Conservation (phyloP, 2,329 filamentous ascomycete species). For the Daldinia sp. region DNA sequence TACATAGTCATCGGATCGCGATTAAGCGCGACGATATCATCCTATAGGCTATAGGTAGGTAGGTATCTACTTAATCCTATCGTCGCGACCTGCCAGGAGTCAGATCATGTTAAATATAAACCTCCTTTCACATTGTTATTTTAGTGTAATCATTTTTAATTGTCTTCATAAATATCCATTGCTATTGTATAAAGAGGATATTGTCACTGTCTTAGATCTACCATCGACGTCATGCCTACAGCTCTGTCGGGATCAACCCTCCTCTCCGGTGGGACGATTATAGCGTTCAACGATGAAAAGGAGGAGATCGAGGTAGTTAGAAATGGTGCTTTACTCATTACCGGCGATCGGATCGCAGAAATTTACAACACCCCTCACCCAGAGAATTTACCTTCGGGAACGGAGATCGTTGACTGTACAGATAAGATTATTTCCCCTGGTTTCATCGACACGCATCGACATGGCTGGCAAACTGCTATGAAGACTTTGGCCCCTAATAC, state of each 20-base stretch:
- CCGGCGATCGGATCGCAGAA: conserved; percentile 46
- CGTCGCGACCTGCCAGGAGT: not conserved
- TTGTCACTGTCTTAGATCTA: not conserved
- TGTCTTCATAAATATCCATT: not conserved
- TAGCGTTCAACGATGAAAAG: conserved; percentile 41
- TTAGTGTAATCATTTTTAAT: too few relatives aligned
- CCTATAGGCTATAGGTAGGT: too few relatives aligned
- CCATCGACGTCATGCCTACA: conserved; percentile 5
- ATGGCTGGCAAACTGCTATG: conserved; percentile 64
- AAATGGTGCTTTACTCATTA: conserved; percentile 47
- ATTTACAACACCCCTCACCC: conserved; percentile 42
- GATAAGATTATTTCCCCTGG: conserved; percentile 63
- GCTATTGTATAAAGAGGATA: not conserved
- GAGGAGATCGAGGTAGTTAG: conserved; percentile 43
- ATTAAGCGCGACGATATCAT: not conserved
- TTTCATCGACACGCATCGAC: conserved; percentile 65
- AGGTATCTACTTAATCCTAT: not conserved
- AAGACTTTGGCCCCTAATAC: conserved; percentile 63
- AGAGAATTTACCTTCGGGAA: conserved; percentile 40
- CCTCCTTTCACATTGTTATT: too few relatives aligned
- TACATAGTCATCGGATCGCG: not conserved
- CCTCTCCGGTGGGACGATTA: conserved; percentile 44
- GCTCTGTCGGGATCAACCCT: conserved; percentile 36
- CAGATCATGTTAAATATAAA: not conserved
- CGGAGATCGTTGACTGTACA: conserved; percentile 56